phyloP scores from a whole-genome alignment of 257 asterid species.

The Petunia secreta region DNA sequence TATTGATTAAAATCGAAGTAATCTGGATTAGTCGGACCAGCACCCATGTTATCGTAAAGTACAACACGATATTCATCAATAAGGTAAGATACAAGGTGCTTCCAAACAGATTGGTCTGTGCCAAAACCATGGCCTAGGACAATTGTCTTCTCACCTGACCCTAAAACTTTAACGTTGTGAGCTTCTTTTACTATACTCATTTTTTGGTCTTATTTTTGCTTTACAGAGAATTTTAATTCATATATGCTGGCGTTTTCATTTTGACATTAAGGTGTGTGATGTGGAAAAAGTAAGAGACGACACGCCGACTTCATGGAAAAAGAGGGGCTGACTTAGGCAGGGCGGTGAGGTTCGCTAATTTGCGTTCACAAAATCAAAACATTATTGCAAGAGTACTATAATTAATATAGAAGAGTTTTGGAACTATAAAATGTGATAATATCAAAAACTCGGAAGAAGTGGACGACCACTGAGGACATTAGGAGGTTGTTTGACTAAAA shows the following conservation, averaged over 20 bases:
- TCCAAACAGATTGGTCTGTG: slow-evolving; percentile 56
- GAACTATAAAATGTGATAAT: no score
- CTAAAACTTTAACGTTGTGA: slow-evolving; percentile 45
- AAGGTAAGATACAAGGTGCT: slow-evolving; percentile 50
- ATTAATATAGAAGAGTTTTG: no score
- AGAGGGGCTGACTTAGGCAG: neutral
- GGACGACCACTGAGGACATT: no score
- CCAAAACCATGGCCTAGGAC: slow-evolving; percentile 62
- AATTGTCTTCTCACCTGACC: slow-evolving; percentile 38
- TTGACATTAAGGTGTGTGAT: neutral
- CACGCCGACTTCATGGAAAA: neutral
- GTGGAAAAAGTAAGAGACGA: neutral
- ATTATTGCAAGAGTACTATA: neutral
- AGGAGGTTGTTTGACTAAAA: no score
- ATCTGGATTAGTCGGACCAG: slow-evolving; percentile 58
- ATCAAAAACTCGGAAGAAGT: no score
- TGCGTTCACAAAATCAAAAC: neutral
- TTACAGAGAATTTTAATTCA: neutral
- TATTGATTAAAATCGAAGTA: slow-evolving; percentile 54
- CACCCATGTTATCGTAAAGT: slow-evolving; percentile 54
- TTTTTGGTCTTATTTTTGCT: neutral
- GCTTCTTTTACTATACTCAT: slow-evolving; percentile 49
- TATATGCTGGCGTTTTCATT: neutral
- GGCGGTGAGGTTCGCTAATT: neutral
- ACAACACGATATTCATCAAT: slow-evolving; percentile 43